Percentiles rank a stretch among this genome's conserved stretches.
These are phyloP conservation scores for Trametes cubensis DNA, from an alignment of 768 basidiomycete genomes.

Conservation along the genomic window DNA sequence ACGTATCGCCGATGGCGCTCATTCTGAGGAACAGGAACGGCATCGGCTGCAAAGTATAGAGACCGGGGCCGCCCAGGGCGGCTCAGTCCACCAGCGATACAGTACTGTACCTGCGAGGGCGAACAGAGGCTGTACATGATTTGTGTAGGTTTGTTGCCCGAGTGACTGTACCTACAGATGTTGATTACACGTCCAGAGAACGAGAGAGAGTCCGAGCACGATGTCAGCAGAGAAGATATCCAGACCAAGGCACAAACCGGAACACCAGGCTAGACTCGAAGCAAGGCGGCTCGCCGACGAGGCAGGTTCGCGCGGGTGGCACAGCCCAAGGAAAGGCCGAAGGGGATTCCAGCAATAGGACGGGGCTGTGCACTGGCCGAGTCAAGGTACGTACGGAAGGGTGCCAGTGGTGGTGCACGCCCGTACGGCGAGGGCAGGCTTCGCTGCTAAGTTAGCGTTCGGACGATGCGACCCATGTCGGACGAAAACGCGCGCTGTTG, in stretches of 20 bases:
- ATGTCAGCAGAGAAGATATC: background rate
- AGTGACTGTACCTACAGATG: too few relatives aligned
- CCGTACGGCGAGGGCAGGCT: conserved; percentile 2
- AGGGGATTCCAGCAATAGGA: background rate
- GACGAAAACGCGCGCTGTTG: background rate
- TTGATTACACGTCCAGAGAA: too few relatives aligned
- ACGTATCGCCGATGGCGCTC: too few relatives aligned
- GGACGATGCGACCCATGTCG: background rate
- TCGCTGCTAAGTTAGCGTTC: conserved; percentile 11
- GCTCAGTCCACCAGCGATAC: too few relatives aligned
- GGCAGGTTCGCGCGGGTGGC: background rate
- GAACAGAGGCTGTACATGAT: too few relatives aligned
- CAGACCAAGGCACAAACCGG: background rate
- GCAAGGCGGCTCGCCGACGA: background rate
- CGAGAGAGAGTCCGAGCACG: background rate
- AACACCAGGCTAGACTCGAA: background rate
- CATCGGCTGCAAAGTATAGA: background rate
- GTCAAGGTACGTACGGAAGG: background rate
- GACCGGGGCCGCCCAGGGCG: background rate
- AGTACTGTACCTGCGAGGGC: too few relatives aligned
- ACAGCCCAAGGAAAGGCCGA: background rate
- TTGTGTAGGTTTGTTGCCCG: too few relatives aligned
- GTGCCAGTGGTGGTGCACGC: background rate
- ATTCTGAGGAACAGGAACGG: background rate
- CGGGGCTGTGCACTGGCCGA: background rate